Percentiles rank a stretch among this genome's conserved stretches.
Evolutionary conservation across 345 rosid genomes (phyloP).

Genomic region (Durio zibethinus): DNA sequence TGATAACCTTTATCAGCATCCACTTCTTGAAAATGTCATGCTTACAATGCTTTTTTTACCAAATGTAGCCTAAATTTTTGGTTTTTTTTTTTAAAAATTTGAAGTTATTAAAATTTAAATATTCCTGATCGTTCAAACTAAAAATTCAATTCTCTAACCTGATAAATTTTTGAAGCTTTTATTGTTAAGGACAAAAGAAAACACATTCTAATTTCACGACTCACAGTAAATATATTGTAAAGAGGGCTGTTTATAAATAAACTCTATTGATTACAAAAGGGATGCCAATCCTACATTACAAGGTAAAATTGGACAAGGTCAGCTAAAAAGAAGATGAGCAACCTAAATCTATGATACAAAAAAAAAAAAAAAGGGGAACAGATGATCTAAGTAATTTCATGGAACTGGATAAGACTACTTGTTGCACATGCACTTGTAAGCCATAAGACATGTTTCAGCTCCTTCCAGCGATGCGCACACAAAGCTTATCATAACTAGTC

Average conservation of each 20-base stretch:
- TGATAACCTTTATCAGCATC: too few relatives aligned
- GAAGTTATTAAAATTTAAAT: too few relatives aligned
- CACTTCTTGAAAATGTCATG: too few relatives aligned
- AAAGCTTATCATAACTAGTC: constrained; percentile 90
- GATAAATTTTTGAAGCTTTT: too few relatives aligned
- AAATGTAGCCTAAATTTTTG: too few relatives aligned
- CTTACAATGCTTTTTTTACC: too few relatives aligned
- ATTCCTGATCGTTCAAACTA: too few relatives aligned
- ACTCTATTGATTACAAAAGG: neutral
- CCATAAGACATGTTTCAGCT: constrained; percentile 97
- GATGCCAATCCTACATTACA: neutral
- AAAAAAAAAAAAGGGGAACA: neutral
- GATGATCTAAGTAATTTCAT: neutral
- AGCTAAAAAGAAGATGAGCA: neutral
- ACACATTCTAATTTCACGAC: too few relatives aligned
- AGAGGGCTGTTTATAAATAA: neutral
- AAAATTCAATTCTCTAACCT: too few relatives aligned
- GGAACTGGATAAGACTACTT: constrained; percentile 90
- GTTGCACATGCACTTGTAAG: constrained; percentile 93
- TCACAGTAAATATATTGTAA: too few relatives aligned
- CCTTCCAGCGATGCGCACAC: constrained; percentile 78
- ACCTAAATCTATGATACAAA: neutral
- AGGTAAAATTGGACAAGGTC: neutral
- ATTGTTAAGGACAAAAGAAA: too few relatives aligned
- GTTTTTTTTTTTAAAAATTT: too few relatives aligned